Evolutionary conservation across 169 alveolate genomes (phyloP).

Genomic region (Eimeria necatrix): DNA sequence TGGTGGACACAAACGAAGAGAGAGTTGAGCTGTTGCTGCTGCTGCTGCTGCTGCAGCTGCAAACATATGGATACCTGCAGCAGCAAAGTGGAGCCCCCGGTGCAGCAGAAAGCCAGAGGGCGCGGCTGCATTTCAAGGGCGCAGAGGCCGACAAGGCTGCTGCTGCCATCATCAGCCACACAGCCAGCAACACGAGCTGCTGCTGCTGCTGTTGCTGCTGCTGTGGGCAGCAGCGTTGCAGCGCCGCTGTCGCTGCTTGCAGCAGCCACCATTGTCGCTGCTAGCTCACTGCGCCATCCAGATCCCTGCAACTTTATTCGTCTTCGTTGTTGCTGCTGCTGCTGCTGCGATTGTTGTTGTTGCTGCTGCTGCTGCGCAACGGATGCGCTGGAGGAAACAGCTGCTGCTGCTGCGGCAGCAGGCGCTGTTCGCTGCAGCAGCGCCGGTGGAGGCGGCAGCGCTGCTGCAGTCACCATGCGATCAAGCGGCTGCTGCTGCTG

Average conservation of each 20-base stretch:
- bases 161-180: conserved; percentile 45
- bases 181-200: conserved; percentile 63
- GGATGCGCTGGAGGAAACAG: neutral
- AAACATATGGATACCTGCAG: conserved; percentile 52
- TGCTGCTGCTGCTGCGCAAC: conserved; percentile 4
- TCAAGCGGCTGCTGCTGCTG: conserved; percentile 62
- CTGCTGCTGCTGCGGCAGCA: conserved; percentile 2
- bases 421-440: conserved; percentile 2
- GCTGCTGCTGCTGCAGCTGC: conserved; percentile 65
- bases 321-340: conserved; percentile 5
- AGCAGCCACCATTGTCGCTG: conserved; percentile 67
- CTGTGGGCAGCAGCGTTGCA: conserved; percentile 54
- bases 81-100: conserved; percentile 17
- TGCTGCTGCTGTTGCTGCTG: conserved; percentile 45
- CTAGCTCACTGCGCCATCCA: conserved; percentile 28
- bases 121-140: conserved; percentile 58
- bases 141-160: conserved; percentile 58
- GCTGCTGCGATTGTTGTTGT: neutral
- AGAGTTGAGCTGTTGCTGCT: conserved; percentile 57
- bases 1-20: conserved; percentile 51
- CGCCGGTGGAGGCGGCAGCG: conserved; percentile 49
- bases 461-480: conserved; percentile 59
- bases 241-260: conserved; percentile 54
- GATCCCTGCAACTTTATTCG: neutral
- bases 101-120: conserved; percentile 42